These are phyloP conservation scores for Suhomyces faveliae DNA, from an alignment of 805 yeast species.

Conservation along the genomic window DNA sequence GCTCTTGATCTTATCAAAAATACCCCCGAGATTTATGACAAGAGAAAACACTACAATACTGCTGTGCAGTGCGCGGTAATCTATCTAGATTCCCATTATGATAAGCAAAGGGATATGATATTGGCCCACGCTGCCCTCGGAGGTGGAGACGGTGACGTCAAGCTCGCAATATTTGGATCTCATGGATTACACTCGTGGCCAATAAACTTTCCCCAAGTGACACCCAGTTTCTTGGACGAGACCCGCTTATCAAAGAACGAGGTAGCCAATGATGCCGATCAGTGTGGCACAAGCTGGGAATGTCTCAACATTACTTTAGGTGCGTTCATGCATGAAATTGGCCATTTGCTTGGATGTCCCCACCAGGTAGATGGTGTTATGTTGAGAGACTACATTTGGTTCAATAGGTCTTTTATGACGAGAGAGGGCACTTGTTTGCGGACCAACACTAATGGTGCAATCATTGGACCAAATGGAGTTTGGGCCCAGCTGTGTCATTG, in stretches of 20 bases:
- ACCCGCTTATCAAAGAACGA: slow-evolving; percentile 59
- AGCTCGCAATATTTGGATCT: slow-evolving; percentile 89
- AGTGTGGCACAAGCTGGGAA: slow-evolving; percentile 90
- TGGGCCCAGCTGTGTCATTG: slow-evolving; percentile 74
- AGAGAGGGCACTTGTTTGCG: slow-evolving; percentile 59
- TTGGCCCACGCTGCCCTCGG: slow-evolving; percentile 93
- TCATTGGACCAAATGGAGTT: slow-evolving; percentile 39
- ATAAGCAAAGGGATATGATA: slow-evolving; percentile 53
- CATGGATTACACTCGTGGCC: slow-evolving; percentile 95
- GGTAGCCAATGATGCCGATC: slow-evolving; percentile 88
- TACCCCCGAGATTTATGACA: slow-evolving; percentile 20
- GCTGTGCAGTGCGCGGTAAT: slow-evolving; percentile 82
- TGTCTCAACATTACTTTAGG: slow-evolving; percentile 83
- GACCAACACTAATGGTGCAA: slow-evolving; percentile 47
- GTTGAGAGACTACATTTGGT: slow-evolving; percentile 79
- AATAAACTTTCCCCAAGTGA: slow-evolving; percentile 66
- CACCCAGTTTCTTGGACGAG: slow-evolving; percentile 68
- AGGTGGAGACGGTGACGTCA: slow-evolving; percentile 70
- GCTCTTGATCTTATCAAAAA: slow-evolving; percentile 70
- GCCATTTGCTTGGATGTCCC: slow-evolving; percentile 88
- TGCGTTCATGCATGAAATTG: slow-evolving; percentile 94
- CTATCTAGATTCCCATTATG: slow-evolving; percentile 85
- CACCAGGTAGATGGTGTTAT: slow-evolving; percentile 89
- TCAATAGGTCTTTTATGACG: slow-evolving; percentile 80
- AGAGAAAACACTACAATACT: slow-evolving; percentile 49